A percentile compares a stretch with the other conserved stretches of the same genome.
phyloP scores from a whole-genome alignment of 83 land plant genomes.

The Picea abies region DNA sequence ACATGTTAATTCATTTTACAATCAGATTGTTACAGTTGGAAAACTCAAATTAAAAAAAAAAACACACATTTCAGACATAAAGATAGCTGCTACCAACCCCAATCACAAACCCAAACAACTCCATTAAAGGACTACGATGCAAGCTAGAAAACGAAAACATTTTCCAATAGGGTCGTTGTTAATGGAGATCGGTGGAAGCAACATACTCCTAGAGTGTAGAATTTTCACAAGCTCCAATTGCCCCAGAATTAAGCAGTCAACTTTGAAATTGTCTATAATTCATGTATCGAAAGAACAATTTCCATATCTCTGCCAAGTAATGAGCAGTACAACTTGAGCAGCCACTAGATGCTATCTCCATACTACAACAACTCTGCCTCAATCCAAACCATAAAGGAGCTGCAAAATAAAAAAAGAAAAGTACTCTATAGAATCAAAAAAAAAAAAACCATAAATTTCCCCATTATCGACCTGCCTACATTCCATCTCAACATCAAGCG shows the following conservation, averaged over 20 bases:
- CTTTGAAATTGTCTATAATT: background rate
- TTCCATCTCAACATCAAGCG: too few relatives aligned
- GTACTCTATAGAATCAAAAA: too few relatives aligned
- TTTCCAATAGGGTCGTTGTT: background rate
- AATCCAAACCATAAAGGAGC: background rate
- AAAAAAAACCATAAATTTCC: too few relatives aligned
- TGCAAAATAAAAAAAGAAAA: background rate
- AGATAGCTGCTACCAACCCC: background rate
- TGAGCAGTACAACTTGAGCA: background rate
- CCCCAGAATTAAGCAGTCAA: background rate
- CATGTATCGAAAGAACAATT: constrained; percentile 1
- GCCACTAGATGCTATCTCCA: background rate
- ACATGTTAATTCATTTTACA: background rate
- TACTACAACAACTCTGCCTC: constrained; percentile 6
- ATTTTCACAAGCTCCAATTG: background rate
- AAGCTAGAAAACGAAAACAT: background rate
- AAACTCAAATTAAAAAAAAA: background rate
- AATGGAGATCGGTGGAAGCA: background rate
- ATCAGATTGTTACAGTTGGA: background rate
- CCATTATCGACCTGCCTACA: too few relatives aligned
- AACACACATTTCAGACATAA: background rate
- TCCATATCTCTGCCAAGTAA: background rate
- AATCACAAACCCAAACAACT: background rate
- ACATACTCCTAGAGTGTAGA: constrained; percentile 10
- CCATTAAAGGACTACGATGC: background rate